Percentiles rank a stretch among this genome's conserved stretches.
Evolutionary conservation across 2,329 filamentous ascomycete species (phyloP).

Genomic region (Dactylellina leptospora): DNA sequence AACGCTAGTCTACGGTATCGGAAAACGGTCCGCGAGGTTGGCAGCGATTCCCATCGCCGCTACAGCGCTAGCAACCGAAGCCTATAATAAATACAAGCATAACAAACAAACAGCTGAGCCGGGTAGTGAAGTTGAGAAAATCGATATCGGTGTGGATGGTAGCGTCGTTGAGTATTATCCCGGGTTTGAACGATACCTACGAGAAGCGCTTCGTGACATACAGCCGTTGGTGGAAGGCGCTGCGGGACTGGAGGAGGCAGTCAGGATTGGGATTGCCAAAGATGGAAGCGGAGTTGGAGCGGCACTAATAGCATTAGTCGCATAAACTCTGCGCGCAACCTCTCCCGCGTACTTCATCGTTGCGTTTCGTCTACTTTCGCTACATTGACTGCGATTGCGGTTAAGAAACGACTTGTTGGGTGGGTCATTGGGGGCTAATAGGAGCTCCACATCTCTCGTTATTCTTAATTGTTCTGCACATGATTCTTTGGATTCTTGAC

Average conservation of each 20-base stretch:
- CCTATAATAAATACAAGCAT: slow-evolving; percentile 42
- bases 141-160: slow-evolving; percentile 93
- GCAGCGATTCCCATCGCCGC: slow-evolving; percentile 88
- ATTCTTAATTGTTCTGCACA: slow-evolving; percentile 11
- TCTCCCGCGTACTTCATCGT: slow-evolving; percentile 5
- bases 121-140: slow-evolving; percentile 72
- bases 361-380: slow-evolving; percentile 8
- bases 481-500: slow-evolving; percentile 13
- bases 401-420: not conserved
- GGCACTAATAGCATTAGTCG: slow-evolving; percentile 90
- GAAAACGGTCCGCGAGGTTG: slow-evolving; percentile 84
- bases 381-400: not conserved
- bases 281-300: slow-evolving; percentile 96
- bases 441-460: not conserved
- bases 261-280: slow-evolving; percentile 95
- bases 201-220: slow-evolving; percentile 79
- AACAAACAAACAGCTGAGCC: slow-evolving; percentile 54
- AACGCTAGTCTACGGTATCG: slow-evolving; percentile 81
- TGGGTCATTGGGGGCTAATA: not conserved
- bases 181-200: slow-evolving; percentile 85
- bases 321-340: slow-evolving; percentile 59
- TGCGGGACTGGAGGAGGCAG: slow-evolving; percentile 76
- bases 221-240: slow-evolving; percentile 74
- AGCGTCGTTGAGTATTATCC: slow-evolving; percentile 96
- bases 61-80: slow-evolving; percentile 77